Conservation (phyloP, 73 alveolate species). For the Paramecium bursaria region DNA sequence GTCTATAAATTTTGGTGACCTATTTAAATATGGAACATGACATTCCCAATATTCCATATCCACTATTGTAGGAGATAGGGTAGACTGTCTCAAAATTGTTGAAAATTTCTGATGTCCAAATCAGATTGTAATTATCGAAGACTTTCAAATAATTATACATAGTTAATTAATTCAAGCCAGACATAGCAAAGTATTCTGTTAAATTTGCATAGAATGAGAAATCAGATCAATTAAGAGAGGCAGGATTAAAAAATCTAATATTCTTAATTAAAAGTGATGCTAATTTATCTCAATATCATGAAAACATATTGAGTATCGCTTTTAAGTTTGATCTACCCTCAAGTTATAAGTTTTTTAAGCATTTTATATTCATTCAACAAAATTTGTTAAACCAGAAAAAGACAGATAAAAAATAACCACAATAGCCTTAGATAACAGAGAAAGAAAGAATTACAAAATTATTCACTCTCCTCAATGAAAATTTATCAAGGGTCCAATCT, state of each 20-base stretch:
- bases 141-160: neutral
- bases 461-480: slow-evolving; percentile 22
- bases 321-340: neutral
- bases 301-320: neutral
- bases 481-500: slow-evolving; percentile 30
- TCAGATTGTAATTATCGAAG: neutral
- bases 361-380: slow-evolving; percentile 5
- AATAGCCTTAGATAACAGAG: neutral
- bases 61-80: neutral
- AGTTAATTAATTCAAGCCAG: neutral
- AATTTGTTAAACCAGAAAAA: neutral
- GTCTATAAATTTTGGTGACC: neutral
- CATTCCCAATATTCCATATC: neutral
- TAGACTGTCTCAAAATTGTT: neutral
- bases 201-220: slow-evolving; percentile 49
- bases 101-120: neutral
- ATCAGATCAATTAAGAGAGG: neutral
- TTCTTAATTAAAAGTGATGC: neutral
- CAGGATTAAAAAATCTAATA: slow-evolving; percentile 20
- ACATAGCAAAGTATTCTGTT: neutral
- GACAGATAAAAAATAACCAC: slow-evolving; percentile 19
- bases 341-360: neutral
- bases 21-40: neutral
- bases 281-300: neutral
- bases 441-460: slow-evolving; percentile 35